Evolutionary conservation across 345 rosid species (phyloP).

Genomic region (Acer campestre): DNA sequence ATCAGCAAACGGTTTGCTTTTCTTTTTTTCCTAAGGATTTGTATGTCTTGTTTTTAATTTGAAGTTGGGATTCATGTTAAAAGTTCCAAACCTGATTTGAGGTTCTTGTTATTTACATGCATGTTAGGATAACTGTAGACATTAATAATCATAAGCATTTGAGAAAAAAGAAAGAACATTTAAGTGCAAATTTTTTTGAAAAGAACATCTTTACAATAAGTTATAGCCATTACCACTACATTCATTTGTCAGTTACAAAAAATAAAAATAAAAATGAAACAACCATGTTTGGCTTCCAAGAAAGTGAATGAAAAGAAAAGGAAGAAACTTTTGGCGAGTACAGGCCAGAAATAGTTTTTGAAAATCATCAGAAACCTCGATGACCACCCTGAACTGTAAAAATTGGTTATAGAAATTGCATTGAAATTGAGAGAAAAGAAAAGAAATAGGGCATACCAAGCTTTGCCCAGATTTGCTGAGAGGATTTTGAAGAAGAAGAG

Average conservation of each 20-base stretch:
- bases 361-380: too few relatives aligned
- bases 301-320: not conserved
- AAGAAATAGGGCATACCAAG: slow-evolving; percentile 36
- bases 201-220: too few relatives aligned
- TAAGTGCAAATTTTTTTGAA: too few relatives aligned
- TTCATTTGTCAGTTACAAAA: too few relatives aligned
- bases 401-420: too few relatives aligned
- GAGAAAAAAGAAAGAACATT: too few relatives aligned
- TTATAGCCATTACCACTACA: too few relatives aligned
- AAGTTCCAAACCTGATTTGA: not conserved
- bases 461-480: slow-evolving; percentile 53
- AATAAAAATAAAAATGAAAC: not conserved
- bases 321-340: not conserved
- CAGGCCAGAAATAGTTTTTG: too few relatives aligned
- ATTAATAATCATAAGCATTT: not conserved
- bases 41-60: not conserved
- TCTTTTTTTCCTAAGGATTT: not conserved
- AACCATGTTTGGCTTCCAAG: not conserved
- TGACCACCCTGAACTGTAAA: too few relatives aligned
- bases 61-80: not conserved
- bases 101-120: not conserved
- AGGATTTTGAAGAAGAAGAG: slow-evolving; percentile 35
- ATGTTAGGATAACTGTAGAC: not conserved
- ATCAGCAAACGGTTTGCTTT: not conserved
- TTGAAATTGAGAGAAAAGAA: not conserved